phyloP scores from a whole-genome alignment of 208 protist genomes.

The Leishmania major region DNA sequence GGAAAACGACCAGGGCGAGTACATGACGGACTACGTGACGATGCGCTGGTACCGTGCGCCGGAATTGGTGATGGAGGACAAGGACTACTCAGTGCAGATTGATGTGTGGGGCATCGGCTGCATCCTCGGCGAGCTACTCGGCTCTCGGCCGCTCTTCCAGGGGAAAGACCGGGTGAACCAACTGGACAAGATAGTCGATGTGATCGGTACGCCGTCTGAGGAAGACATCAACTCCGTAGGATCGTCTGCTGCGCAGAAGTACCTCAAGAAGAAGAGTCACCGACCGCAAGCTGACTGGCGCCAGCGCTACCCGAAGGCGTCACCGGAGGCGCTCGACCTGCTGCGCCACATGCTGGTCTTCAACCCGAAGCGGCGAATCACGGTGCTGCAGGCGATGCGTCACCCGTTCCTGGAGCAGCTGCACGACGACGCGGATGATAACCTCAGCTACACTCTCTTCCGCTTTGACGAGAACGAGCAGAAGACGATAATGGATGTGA shows the following conservation, averaged over 20 bases:
- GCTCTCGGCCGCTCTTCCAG: constrained; percentile 85
- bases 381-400: constrained; percentile 88
- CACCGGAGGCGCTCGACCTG: constrained; percentile 86
- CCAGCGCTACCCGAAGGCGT: constrained; percentile 78
- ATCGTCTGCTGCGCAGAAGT: constrained; percentile 84
- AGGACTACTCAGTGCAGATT: constrained; percentile 88
- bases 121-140: constrained; percentile 90
- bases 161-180: constrained; percentile 91
- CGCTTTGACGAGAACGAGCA: constrained; percentile 81
- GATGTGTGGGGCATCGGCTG: constrained; percentile 93
- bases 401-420: constrained; percentile 88
- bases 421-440: constrained; percentile 85
- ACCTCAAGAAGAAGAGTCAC: constrained; percentile 78
- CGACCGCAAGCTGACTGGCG: constrained; percentile 62
- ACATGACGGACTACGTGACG: constrained; percentile 95
- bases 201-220: constrained; percentile 91
- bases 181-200: constrained; percentile 92
- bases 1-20: constrained; percentile 83
- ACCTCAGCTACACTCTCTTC: constrained; percentile 58
- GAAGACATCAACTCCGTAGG: constrained; percentile 84
- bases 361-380: constrained; percentile 92
- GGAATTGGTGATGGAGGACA: constrained; percentile 93
- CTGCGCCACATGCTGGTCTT: constrained; percentile 93
- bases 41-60: constrained; percentile 96
- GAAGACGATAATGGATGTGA: constrained; percentile 79